A percentile compares a stretch with the other conserved stretches of the same genome.
phyloP scores from a whole-genome alignment of 805 yeast species.

The Jamesozyma jinghongensis region DNA sequence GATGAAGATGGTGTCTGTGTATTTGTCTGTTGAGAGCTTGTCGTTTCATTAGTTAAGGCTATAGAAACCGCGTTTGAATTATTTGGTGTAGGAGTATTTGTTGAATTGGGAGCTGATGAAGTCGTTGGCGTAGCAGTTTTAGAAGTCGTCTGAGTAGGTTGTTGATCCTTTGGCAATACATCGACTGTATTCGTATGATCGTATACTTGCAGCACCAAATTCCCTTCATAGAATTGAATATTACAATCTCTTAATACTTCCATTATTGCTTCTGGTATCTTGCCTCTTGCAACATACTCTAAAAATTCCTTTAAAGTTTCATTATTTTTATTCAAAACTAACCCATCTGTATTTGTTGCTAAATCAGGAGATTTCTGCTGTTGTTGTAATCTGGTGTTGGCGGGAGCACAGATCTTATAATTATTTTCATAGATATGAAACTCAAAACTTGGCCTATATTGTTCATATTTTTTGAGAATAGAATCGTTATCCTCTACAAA shows the following conservation, averaged over 20 bases:
- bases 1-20: neutral
- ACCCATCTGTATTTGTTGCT: constrained; percentile 57
- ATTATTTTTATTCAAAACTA: constrained; percentile 64
- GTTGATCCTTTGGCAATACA: constrained; percentile 13
- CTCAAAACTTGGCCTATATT: constrained; percentile 70
- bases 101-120: neutral
- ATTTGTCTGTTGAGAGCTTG: neutral
- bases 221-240: constrained; percentile 79
- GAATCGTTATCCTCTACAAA: constrained; percentile 67
- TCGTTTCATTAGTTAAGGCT: too few relatives aligned
- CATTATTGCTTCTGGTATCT: constrained; percentile 80
- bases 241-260: constrained; percentile 86
- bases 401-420: constrained; percentile 78
- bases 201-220: constrained; percentile 73
- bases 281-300: constrained; percentile 68
- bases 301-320: constrained; percentile 73
- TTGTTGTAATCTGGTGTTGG: constrained; percentile 27
- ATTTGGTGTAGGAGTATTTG: neutral
- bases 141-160: neutral
- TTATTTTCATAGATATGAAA: constrained; percentile 89
- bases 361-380: constrained; percentile 31
- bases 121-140: neutral
- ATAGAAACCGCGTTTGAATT: too few relatives aligned
- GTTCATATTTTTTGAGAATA: constrained; percentile 65
- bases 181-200: constrained; percentile 61